Evolutionary conservation across 768 basidiomycete genomes (phyloP).

Genomic region (Psilocybe azurescens): DNA sequence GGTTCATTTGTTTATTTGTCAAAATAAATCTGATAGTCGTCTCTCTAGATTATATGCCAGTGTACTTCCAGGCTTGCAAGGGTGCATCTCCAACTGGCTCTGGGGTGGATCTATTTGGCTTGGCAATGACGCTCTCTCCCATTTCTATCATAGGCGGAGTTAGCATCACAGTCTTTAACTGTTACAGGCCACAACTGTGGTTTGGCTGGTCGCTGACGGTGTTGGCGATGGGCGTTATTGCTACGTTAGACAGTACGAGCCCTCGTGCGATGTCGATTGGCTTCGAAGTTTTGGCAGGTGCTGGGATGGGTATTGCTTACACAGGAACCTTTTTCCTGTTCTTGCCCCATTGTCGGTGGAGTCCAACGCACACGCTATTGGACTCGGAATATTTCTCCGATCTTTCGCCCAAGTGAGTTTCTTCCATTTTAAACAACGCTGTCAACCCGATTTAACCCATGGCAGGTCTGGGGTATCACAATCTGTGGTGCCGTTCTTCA

Average conservation of each 20-base stretch:
- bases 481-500: too few species aligned
- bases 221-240: conserved; percentile 41
- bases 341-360: conserved; percentile 48
- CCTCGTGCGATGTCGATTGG: conserved; percentile 25
- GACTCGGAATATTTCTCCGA: conserved; percentile 45
- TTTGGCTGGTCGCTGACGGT: conserved; percentile 39
- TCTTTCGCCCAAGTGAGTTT: conserved; percentile 39
- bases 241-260: conserved; percentile 31
- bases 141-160: conserved; percentile 35
- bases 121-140: conserved; percentile 41
- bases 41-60: conserved; percentile 12
- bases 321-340: conserved; percentile 45
- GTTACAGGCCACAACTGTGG: conserved; percentile 24
- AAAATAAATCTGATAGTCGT: not conserved
- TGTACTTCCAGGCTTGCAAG: conserved; percentile 43
- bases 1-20: not conserved
- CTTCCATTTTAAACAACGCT: too few species aligned
- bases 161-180: not conserved
- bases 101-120: conserved; percentile 39
- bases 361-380: conserved; percentile 48
- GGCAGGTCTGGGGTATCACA: too few species aligned
- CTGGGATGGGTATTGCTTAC: conserved; percentile 31
- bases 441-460: too few species aligned
- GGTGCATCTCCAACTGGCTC: conserved; percentile 37
- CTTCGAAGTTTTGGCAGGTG: conserved; percentile 30